phyloP scores from a whole-genome alignment of 2,329 filamentous ascomycete species.

The Calonectria naviculata region DNA sequence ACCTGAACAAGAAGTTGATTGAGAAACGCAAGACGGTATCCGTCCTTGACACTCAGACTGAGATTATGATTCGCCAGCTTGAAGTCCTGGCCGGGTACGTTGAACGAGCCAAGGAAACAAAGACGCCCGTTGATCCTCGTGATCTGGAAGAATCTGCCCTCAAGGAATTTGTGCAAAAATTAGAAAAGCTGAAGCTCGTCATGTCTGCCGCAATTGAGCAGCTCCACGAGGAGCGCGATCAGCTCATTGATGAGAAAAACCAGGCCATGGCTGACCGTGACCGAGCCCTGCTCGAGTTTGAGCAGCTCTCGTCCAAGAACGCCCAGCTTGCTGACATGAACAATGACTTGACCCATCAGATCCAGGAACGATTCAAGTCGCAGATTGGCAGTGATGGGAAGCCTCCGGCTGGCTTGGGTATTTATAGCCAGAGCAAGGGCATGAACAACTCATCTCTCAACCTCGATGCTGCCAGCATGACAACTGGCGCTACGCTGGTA shows the following conservation, averaged over 20 bases:
- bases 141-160: conserved; percentile 91
- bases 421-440: conserved; percentile 65
- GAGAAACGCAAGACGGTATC: conserved; percentile 98
- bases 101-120: conserved; percentile 85
- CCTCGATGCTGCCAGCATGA: conserved; percentile 64
- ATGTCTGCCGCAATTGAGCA: conserved; percentile 70
- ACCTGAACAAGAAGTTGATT: conserved; percentile 85
- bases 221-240: conserved; percentile 78
- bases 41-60: conserved; percentile 91
- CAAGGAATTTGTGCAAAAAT: conserved; percentile 86
- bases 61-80: conserved; percentile 93
- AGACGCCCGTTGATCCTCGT: conserved; percentile 81
- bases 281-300: conserved; percentile 93
- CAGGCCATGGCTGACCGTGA: conserved; percentile 88
- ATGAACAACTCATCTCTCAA: conserved; percentile 62
- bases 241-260: conserved; percentile 85
- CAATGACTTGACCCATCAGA: conserved; percentile 93
- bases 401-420: conserved; percentile 66
- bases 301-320: conserved; percentile 94
- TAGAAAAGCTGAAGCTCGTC: conserved; percentile 69
- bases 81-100: conserved; percentile 91
- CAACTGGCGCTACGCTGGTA: conserved; percentile 69
- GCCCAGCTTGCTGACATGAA: conserved; percentile 94
- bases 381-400: conserved; percentile 67
- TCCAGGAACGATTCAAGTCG: conserved; percentile 91